Conservation (phyloP, 2,329 filamentous ascomycete species). For the Colletotrichum theobromicola region DNA sequence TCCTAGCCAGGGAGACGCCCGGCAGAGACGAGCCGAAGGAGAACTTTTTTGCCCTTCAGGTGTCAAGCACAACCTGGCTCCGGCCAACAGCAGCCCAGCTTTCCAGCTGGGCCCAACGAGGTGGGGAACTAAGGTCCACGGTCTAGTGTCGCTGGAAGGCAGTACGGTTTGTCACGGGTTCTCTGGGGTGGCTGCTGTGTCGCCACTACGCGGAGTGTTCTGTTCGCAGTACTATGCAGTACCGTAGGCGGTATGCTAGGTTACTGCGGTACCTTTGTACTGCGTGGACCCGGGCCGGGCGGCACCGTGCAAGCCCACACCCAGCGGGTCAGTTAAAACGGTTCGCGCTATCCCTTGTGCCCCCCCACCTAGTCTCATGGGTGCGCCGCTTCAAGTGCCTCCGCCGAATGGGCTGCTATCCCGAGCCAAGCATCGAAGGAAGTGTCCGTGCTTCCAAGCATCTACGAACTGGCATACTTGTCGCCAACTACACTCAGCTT, state of each 20-base stretch:
- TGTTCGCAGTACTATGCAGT: too few species aligned
- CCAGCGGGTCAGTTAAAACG: not conserved
- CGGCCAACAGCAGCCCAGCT: not conserved
- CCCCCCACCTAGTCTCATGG: not conserved
- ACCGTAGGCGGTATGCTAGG: too few species aligned
- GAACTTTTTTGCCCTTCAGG: not conserved
- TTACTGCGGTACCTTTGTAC: too few species aligned
- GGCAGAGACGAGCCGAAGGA: not conserved
- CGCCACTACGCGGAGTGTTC: not conserved
- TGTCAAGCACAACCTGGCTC: not conserved
- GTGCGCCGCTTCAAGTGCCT: not conserved
- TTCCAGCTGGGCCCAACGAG: not conserved
- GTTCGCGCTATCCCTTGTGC: not conserved
- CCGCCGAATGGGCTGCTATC: not conserved
- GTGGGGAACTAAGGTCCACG: not conserved
- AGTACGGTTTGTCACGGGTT: not conserved
- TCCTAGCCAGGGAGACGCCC: conserved; percentile 10
- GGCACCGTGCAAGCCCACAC: not conserved
- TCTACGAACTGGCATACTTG: conserved; percentile 13
- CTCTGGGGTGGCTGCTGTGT: not conserved
- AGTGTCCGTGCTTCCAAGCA: not conserved
- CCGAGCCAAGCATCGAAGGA: not conserved
- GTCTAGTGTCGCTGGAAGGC: not conserved
- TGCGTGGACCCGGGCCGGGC: not conserved
- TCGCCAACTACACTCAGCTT: not conserved